phyloP scores from a whole-genome alignment of 169 alveolate species.

The Babesia bigemina region DNA sequence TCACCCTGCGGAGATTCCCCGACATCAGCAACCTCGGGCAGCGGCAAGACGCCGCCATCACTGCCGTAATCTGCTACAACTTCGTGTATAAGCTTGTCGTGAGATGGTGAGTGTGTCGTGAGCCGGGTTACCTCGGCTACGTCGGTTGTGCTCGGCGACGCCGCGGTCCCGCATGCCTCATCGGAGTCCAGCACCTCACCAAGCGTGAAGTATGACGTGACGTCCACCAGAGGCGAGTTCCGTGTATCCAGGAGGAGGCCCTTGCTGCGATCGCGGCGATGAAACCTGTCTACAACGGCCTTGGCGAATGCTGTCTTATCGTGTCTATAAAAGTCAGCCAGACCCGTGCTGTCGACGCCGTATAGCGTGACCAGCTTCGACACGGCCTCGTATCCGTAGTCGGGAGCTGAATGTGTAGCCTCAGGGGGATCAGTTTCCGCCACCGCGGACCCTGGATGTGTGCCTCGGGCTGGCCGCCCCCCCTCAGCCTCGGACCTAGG shows the following conservation, averaged over 20 bases:
- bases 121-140: too few species aligned
- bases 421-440: background rate
- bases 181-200: background rate
- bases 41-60: too few species aligned
- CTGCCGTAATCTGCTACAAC: too few species aligned
- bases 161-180: background rate
- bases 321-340: background rate
- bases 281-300: slow-evolving; percentile 19
- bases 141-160: too few species aligned
- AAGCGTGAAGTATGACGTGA: background rate
- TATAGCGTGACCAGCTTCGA: slow-evolving; percentile 6
- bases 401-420: background rate
- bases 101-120: too few species aligned
- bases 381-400: background rate
- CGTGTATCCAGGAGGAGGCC: background rate
- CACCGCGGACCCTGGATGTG: background rate
- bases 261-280: slow-evolving; percentile 15
- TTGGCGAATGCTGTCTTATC: slow-evolving; percentile 18
- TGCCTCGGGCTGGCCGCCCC: background rate
- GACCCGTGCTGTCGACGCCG: slow-evolving; percentile 20
- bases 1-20: too few species aligned
- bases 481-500: background rate
- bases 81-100: too few species aligned
- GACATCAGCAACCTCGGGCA: too few species aligned
- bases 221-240: background rate